phyloP scores from a whole-genome alignment of 2,329 filamentous ascomycete species.

The Colletotrichum abscissum region DNA sequence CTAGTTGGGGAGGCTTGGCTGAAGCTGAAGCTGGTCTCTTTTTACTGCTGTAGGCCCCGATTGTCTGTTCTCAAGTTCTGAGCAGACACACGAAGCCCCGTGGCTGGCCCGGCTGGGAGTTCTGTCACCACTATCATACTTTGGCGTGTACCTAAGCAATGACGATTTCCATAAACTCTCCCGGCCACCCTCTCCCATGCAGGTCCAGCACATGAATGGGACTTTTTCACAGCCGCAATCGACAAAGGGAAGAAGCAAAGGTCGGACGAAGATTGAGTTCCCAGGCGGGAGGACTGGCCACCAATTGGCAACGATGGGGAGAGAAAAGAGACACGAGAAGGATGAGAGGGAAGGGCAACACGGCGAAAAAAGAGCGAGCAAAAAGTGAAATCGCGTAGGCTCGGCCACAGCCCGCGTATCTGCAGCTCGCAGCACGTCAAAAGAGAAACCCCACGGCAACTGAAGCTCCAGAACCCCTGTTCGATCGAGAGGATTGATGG shows the following conservation, averaged over 20 bases:
- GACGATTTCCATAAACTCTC: constrained; percentile 17
- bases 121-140: neutral
- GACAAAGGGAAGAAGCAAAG: neutral
- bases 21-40: constrained; percentile 15
- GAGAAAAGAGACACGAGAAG: neutral
- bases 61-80: constrained; percentile 12
- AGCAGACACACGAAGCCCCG: neutral
- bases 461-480: constrained; percentile 29
- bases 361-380: neutral
- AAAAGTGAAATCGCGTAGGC: neutral
- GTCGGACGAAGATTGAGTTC: constrained; percentile 18
- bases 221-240: constrained; percentile 16
- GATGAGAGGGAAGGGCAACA: neutral
- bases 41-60: neutral
- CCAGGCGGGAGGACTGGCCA: neutral
- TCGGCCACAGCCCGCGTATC: constrained; percentile 16
- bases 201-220: constrained; percentile 21
- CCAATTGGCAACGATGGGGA: neutral
- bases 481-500: constrained; percentile 35
- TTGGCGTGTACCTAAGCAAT: constrained; percentile 5
- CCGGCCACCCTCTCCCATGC: constrained; percentile 13
- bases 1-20: constrained; percentile 21
- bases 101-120: neutral
- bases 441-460: constrained; percentile 28
- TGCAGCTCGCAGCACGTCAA: constrained; percentile 31